Evolutionary conservation across 805 yeast genomes (phyloP), one percentile per base, ranked within the genome.

Genomic region (Cyberlindnera meyerae): DNA sequence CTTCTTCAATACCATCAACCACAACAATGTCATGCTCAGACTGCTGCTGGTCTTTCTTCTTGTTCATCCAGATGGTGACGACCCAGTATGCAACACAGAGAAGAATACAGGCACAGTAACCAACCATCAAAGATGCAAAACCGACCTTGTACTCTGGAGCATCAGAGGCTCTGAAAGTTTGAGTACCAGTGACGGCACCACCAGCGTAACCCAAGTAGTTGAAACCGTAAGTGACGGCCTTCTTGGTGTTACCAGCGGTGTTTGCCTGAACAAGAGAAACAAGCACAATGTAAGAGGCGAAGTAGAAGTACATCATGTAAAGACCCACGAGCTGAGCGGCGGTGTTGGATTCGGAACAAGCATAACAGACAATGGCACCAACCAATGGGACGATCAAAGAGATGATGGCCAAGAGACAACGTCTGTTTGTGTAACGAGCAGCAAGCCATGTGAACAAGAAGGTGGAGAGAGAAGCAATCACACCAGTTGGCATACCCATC

Each of bases 141-240:
- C 75, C 77, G 14, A 65, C 66, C 4, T 55, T 50, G 43, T 68
- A 71, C 22, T 45, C 47, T 16, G 73, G 73, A 26, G 63, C 69
- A 34, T 65, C 69, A 11, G 58, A 47, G 2, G 63, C 48, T 39
- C 62, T 61, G 55, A 68, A 70, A n/a, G 70, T 55, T 42, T 70
- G 74, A 2, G 75, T 66, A n/a, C 73, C 75, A 22, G 66, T 61
- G 32, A 71, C 54, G 26, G 66, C 62, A 25, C 70, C 73, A 37
- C 68, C 57, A 18, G 70, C 62, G 43, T 68, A 66, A 12, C 65
- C 68, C 27, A 62, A 43, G 31, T 59, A 63, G 48, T 55, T 57
- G 43, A 63, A 54, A 14, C 63, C 61, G 40, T 63, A 58, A 17
- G 58, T 54, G 17, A 55, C 57, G 12, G 65, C 55, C 36, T 68